Base-by-base conservation (phyloP, 2,329 filamentous ascomycete genomes). In the Calonectria multiphialidica region DNA sequence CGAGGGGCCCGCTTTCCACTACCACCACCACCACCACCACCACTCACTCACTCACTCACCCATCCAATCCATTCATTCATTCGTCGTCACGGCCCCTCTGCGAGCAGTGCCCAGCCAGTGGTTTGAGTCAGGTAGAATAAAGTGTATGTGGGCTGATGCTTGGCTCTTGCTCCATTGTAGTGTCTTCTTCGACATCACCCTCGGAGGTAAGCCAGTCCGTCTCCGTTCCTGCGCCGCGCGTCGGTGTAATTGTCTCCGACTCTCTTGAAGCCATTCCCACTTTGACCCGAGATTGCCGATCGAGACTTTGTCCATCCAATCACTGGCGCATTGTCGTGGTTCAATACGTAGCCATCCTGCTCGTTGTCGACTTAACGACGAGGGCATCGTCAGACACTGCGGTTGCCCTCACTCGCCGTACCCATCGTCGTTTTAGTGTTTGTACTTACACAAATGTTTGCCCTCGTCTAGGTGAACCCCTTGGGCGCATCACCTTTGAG, bases 401-500 rank as follows among this genome's bases (percentile, higher is more conserved):
- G 28, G 44, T 53, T 33, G 23, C 9, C 10, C 35, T 37, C 35
- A 37, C 5, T 37, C 35, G 35, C 13, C 35, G 3, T 21, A 33
- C 23, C 28, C 5, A 35, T 37, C 21, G 25, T 33, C 25, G 28
- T 33, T 33, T 42, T 2, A 49, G 30, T 28, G 12, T 35, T 7
- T 7, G 37, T 28, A 25, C 53, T 59, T 57, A 33, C 62, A 50
- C 25, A 30, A 70, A 70, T 7, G 72, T 69, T 12, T 23, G 40
- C 30, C 6, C 30, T 25, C n/a, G 15, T 66, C 16, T 76, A 97
- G 95, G 95, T 73, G 94, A 97, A 81, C 93, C 94, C 3, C 90
- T 98, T 18, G 96, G 96, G 74, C 93, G 95, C 70, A 92, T 98
- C 80, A 96, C 94, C 76, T 95, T 98, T 83, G 95, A 98, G 85